Conservation (phyloP, 768 basidiomycete species). For the Russula compacta region DNA sequence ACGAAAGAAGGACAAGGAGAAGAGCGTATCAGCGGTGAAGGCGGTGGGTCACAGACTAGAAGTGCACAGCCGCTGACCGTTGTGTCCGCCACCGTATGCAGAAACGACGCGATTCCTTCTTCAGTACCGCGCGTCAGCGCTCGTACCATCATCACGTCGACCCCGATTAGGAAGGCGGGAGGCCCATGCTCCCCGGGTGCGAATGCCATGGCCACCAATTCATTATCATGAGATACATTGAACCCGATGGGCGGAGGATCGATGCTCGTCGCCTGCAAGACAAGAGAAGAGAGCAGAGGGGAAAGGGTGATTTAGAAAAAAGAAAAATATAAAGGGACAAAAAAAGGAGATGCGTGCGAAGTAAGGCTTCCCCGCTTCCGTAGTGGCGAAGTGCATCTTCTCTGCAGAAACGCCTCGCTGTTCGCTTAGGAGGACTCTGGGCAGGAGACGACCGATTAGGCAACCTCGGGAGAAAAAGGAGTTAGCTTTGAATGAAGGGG, state of each 20-base stretch:
- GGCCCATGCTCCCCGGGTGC: constrained; percentile 40
- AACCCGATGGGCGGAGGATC: constrained; percentile 57
- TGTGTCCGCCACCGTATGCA: constrained; percentile 54
- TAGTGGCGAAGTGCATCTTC: constrained; percentile 44
- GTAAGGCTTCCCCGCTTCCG: constrained; percentile 68
- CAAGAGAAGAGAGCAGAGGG: neutral
- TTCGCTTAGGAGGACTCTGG: constrained; percentile 51
- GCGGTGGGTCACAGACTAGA: constrained; percentile 6
- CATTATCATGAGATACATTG: constrained; percentile 79
- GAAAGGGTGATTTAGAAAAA: neutral
- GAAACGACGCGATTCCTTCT: constrained; percentile 49
- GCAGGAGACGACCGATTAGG: constrained; percentile 66
- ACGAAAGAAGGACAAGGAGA: neutral
- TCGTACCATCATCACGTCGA: constrained; percentile 75
- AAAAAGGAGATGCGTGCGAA: constrained; percentile 38
- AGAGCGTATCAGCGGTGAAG: constrained; percentile 1
- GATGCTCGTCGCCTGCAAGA: constrained; percentile 34
- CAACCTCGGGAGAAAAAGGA: constrained; percentile 40
- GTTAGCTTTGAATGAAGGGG: neutral
- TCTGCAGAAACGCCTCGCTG: constrained; percentile 42
- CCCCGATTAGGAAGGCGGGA: constrained; percentile 50
- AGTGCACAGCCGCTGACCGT: constrained; percentile 37
- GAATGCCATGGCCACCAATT: constrained; percentile 57
- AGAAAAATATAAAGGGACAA: neutral
- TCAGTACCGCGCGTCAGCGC: constrained; percentile 43